Evolutionary conservation across 1,284 basidiomycete species (phyloP).

Genomic region (Ganoderma lingzhi): DNA sequence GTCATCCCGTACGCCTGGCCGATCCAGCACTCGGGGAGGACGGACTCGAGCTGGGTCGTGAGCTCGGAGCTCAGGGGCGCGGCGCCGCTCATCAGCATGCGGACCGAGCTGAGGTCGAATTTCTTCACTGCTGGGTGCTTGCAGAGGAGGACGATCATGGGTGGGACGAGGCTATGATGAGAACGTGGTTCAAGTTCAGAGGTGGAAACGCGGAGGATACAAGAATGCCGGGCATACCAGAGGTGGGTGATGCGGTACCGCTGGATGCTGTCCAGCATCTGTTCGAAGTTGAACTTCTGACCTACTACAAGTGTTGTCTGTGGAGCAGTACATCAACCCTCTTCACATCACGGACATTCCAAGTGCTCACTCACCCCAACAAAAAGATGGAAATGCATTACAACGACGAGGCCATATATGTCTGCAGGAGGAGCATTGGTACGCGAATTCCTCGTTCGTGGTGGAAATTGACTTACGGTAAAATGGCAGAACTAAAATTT

Average conservation of each 20-base stretch:
- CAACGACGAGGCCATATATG: slow-evolving; percentile 73
- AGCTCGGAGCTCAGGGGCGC: slow-evolving; percentile 79
- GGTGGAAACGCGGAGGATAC: no score
- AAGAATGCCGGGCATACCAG: slow-evolving; percentile 50
- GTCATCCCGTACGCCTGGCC: slow-evolving; percentile 73
- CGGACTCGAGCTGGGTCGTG: slow-evolving; percentile 55
- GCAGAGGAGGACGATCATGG: slow-evolving; percentile 64
- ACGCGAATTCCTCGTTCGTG: not conserved
- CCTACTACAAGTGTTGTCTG: slow-evolving; percentile 66
- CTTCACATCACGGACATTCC: slow-evolving; percentile 25
- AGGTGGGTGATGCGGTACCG: slow-evolving; percentile 73
- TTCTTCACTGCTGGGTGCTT: slow-evolving; percentile 74
- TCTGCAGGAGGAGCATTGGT: slow-evolving; percentile 47
- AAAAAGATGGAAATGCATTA: slow-evolving; percentile 57
- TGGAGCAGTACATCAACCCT: not conserved
- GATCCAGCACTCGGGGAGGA: slow-evolving; percentile 66
- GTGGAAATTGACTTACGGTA: slow-evolving; percentile 37
- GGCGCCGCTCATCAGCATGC: slow-evolving; percentile 72
- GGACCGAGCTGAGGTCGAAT: slow-evolving; percentile 69
- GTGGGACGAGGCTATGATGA: slow-evolving; percentile 67
- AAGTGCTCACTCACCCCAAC: slow-evolving; percentile 48
- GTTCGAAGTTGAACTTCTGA: slow-evolving; percentile 74
- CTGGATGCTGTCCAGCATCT: slow-evolving; percentile 74
- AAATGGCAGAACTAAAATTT: slow-evolving; percentile 41
- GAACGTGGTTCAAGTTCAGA: slow-evolving; percentile 14